Base-by-base conservation (phyloP, 345 rosid genomes). In the Citropsis articulata region DNA sequence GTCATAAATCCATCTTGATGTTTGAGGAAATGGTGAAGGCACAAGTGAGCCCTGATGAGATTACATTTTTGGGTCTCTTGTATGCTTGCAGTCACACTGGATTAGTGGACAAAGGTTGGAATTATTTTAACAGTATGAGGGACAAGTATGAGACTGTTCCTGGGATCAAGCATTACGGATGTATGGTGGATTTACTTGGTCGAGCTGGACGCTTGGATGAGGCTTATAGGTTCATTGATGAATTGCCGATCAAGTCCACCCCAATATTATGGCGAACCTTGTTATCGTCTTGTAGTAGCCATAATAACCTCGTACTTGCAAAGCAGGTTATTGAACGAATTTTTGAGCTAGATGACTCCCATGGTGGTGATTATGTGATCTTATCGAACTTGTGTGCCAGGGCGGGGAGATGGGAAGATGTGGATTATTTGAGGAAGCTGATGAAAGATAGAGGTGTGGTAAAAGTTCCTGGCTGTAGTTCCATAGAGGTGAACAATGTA, bases 71-170 rank as follows among this genome's bases (percentile, higher is more conserved):
- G 30, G 95, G 97, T 57, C 84, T 86, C 72, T 84, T 95, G 53
- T 83, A 93, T 72, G 94, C 98, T 62, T 93, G 98, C 61, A 91
- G 98, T 63, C 98, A 95, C 87, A 89, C 88, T 22, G 98, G 98
- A 72, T 76, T 90, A 55, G 89, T 93, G 28, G 88, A 81, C 65
- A 91, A 90, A 83, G 98, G 97, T 67, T 81, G 81, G 13, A 57
- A 77, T 53, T 86, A 85, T 82, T 95, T 93, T 79, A 75, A 83
- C 56, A 61, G 77, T 61, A 93, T 95, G 97, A 79, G 79, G 21
- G 80, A 87, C 35, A 77, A 80, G 38, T 87, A 83, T 30, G 40
- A 84, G 67, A 85, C 91, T 76, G 61, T 77, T 78, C 97, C 97
- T 0, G 77, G 89, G 56, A 79, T 88, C 38, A 93, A 91, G 82